Evolutionary conservation across 306 rosid genomes (phyloP).

Genomic region (Canavalia ensiformis): DNA sequence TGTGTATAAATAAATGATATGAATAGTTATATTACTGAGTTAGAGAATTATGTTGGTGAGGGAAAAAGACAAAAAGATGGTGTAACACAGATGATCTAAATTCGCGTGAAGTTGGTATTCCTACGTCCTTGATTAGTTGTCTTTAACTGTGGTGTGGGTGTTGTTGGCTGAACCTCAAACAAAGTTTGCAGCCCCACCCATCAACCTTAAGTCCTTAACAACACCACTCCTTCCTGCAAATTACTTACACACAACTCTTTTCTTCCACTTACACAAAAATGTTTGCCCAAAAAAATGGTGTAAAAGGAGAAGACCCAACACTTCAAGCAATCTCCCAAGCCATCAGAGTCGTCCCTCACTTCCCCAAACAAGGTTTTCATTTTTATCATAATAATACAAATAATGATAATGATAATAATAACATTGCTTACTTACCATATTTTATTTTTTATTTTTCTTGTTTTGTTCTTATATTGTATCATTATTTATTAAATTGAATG

Average conservation of each 20-base stretch:
- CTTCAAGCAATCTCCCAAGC: conserved; percentile 16
- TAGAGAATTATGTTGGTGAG: too few relatives aligned
- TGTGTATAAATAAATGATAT: too few relatives aligned
- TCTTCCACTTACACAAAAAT: conserved; percentile 40
- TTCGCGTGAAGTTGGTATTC: conserved; percentile 43
- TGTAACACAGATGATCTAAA: conserved; percentile 21
- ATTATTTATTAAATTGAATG: neutral
- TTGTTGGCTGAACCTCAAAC: conserved; percentile 46
- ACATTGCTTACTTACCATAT: neutral
- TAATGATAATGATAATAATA: neutral
- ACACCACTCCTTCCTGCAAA: conserved; percentile 6
- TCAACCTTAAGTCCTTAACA: conserved; percentile 18
- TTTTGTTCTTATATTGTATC: neutral
- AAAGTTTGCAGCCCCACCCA: neutral
- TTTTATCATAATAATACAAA: neutral
- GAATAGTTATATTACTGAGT: too few relatives aligned
- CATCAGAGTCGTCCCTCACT: conserved; percentile 33
- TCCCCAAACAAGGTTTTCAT: conserved; percentile 33
- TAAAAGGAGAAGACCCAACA: conserved; percentile 39
- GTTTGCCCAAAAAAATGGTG: conserved; percentile 80
- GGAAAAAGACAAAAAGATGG: neutral
- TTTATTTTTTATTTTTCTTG: neutral
- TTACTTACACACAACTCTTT: conserved; percentile 15
- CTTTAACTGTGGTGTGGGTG: conserved; percentile 49
- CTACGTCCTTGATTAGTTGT: conserved; percentile 13